phyloP scores from a whole-genome alignment of 2,329 filamentous ascomycete genomes.

The Aspergillus eucalypticola region DNA sequence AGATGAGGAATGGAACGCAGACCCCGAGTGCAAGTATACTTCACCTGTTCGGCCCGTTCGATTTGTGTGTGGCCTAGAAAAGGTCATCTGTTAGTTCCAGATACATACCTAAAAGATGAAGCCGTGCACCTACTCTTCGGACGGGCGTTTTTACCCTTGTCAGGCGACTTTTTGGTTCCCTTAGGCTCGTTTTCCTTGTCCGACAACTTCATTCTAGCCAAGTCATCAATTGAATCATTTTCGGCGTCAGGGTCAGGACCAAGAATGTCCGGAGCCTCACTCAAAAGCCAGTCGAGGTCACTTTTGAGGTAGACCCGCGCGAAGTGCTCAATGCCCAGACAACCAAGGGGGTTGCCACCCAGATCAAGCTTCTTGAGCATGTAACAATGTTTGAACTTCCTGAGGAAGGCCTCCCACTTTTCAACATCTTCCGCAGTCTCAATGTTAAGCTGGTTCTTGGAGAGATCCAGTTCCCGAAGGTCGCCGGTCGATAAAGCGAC shows the following conservation, averaged over 20 bases:
- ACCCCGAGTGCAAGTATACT: conserved; percentile 35
- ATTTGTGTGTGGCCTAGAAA: conserved; percentile 15
- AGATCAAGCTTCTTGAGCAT: conserved; percentile 49
- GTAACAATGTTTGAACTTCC: conserved; percentile 45
- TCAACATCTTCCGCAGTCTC: conserved; percentile 35
- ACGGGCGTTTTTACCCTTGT: conserved; percentile 18
- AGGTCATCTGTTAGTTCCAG: conserved; percentile 4
- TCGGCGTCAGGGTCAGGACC: conserved; percentile 9
- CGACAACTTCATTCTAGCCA: conserved; percentile 9
- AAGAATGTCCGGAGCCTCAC: conserved; percentile 25
- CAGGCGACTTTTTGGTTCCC: conserved; percentile 20
- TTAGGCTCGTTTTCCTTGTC: conserved; percentile 22
- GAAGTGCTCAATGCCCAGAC: conserved; percentile 49
- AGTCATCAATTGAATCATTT: conserved; percentile 5
- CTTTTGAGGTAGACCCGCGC: conserved; percentile 44
- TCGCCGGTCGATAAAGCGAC: conserved; percentile 46
- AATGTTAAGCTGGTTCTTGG: conserved; percentile 48
- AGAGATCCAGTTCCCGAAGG: conserved; percentile 50
- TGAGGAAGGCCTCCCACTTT: conserved; percentile 48
- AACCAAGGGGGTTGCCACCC: conserved; percentile 46
- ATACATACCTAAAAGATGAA: neutral
- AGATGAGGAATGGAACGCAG: conserved; percentile 40
- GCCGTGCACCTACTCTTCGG: conserved; percentile 14
- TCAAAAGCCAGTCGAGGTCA: conserved; percentile 35
- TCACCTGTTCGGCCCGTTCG: conserved; percentile 21